phyloP scores from a whole-genome alignment of 148 eudicot species.

The Beta vulgaris region DNA sequence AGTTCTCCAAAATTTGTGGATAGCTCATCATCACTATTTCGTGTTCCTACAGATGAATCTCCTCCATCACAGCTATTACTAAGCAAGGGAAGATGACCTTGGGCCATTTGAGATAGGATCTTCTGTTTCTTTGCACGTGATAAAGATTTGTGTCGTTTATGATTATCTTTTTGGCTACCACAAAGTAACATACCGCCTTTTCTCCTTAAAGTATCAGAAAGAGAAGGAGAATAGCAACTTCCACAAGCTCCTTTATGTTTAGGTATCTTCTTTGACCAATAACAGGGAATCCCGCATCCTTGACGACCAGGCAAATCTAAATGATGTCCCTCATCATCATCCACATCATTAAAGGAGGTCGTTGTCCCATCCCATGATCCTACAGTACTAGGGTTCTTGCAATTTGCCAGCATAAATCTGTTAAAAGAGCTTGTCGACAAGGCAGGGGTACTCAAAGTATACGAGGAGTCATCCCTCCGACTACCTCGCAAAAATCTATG shows the following conservation, averaged over 20 bases:
- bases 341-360: conserved; percentile 59
- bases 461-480: conserved; percentile 69
- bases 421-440: conserved; percentile 76
- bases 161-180: conserved; percentile 52
- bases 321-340: conserved; percentile 59
- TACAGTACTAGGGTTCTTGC: conserved; percentile 60
- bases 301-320: conserved; percentile 68
- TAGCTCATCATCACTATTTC: conserved; percentile 71
- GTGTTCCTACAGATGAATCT: conserved; percentile 62
- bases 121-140: conserved; percentile 55
- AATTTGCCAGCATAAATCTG: conserved; percentile 44
- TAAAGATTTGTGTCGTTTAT: conserved; percentile 40
- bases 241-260: conserved; percentile 60
- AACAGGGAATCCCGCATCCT: conserved; percentile 96
- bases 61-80: conserved; percentile 48
- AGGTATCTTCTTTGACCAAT: conserved; percentile 86
- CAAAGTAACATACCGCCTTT: conserved; percentile 69
- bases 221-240: conserved; percentile 80
- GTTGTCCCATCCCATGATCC: conserved; percentile 91
- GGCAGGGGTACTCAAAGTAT: conserved; percentile 84
- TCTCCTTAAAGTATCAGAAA: conserved; percentile 79
- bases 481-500: conserved; percentile 51
- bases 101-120: conserved; percentile 42
- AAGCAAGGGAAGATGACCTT: conserved; percentile 74
- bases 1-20: conserved; percentile 77